Evolutionary conservation across 495 filamentous ascomycete genomes (phyloP), one percentile per base, ranked within the genome.

Genomic region (Penicilliopsis zonata): DNA sequence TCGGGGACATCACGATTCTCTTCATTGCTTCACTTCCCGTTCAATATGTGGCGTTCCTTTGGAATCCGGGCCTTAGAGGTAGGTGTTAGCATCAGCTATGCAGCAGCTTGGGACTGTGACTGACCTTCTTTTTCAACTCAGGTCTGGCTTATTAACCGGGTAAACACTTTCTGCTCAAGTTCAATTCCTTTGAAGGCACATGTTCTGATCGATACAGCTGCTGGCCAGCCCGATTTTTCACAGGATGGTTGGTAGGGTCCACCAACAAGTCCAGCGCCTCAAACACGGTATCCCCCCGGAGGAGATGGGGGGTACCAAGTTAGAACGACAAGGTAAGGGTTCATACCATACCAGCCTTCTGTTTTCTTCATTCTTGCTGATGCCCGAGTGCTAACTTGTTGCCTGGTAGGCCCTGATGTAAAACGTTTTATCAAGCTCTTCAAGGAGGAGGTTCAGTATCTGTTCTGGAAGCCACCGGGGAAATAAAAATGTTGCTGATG

Each of bases 201-300:
- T 30, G 17, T 28, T 17, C 19, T 13, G 10, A 14, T 27, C 23
- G 21, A 12, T 23, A 31, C 47, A 79, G 75, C 68, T 80, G 33
- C 59, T 79, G 28, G 43, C 51, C 34, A 79, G 74, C 45, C 70
- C 67, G 3, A 44, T 61, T 22, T 80, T 78, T 47, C 76, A 79
- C 46, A 57, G 67, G 9, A 56, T 54, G 34, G 76, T 78, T n/a
- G 57, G 64, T 12, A 49, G 46, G 38, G 53, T 77, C 10, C 69
- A 78, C 47, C 62, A 66, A 26, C 61, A 55, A 24, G 49, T 78
- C 17, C 65, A 69, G 28, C 60, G 69, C 27, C 28, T 65, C 23
- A 57, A 49, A 18, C 62, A 72, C 43, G 71, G 72, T 12, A 54
- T 65, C 34, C 70, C 75, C 38, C 61, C 64, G n/a, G 63, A 70